phyloP scores from a whole-genome alignment of 2,329 filamentous ascomycete species.

The Fusarium mexicanum region DNA sequence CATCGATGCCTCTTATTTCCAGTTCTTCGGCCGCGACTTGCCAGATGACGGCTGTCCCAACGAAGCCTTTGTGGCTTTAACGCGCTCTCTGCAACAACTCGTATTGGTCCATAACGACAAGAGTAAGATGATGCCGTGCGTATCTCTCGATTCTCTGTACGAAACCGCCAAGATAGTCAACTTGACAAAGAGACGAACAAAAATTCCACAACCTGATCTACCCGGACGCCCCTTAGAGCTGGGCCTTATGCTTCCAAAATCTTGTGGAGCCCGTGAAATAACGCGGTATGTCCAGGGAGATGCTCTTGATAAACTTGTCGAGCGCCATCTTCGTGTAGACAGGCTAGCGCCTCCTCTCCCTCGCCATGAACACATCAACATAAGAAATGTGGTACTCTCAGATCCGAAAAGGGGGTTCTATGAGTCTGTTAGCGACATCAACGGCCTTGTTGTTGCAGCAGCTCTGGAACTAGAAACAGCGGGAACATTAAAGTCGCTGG shows the following conservation, averaged over 20 bases:
- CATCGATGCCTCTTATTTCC: slow-evolving; percentile 42
- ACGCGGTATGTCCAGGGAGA: slow-evolving; percentile 41
- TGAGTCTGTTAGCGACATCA: slow-evolving; percentile 45
- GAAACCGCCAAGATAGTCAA: slow-evolving; percentile 25
- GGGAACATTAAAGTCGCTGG: slow-evolving; percentile 33
- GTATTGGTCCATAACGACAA: slow-evolving; percentile 38
- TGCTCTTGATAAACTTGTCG: slow-evolving; percentile 25
- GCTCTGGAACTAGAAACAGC: slow-evolving; percentile 35
- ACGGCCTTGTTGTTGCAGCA: slow-evolving; percentile 41
- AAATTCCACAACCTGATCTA: neutral
- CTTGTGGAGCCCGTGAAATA: slow-evolving; percentile 31
- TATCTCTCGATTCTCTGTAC: slow-evolving; percentile 22
- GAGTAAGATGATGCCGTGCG: slow-evolving; percentile 39
- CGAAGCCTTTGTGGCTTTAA: slow-evolving; percentile 44
- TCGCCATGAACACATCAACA: slow-evolving; percentile 22
- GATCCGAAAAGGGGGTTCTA: slow-evolving; percentile 12
- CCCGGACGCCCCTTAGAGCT: slow-evolving; percentile 21
- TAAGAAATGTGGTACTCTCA: slow-evolving; percentile 28
- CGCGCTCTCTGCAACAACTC: slow-evolving; percentile 43
- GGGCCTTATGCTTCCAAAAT: slow-evolving; percentile 19
- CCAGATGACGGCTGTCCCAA: slow-evolving; percentile 46
- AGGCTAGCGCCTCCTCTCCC: slow-evolving; percentile 4
- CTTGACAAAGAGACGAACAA: neutral
- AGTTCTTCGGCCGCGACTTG: slow-evolving; percentile 35
- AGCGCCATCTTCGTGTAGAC: slow-evolving; percentile 22